Conservation (phyloP, 208 protist genomes). For the Endotrypanum monterogeii region DNA sequence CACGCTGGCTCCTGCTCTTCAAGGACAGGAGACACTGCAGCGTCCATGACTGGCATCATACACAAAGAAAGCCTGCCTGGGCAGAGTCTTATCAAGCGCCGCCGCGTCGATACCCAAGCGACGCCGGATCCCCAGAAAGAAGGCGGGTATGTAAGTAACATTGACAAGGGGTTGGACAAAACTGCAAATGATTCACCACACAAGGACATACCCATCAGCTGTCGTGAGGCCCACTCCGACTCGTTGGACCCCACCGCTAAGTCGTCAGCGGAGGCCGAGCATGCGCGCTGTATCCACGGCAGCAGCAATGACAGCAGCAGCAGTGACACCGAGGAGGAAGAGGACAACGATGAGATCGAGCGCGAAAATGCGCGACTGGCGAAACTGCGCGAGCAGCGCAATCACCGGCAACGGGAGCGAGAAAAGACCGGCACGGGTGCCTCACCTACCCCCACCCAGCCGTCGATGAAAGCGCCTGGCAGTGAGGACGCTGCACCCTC, state of each 20-base stretch:
- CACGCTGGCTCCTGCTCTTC: neutral
- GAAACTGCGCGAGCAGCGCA: slow-evolving; percentile 39
- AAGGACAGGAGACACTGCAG: neutral
- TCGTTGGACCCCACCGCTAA: neutral
- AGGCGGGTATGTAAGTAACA: neutral
- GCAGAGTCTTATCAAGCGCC: slow-evolving; percentile 63
- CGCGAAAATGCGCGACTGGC: slow-evolving; percentile 53
- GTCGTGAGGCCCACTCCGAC: neutral
- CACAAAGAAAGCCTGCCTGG: slow-evolving; percentile 73
- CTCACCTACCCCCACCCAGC: neutral
- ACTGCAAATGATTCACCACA: neutral
- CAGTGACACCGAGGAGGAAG: slow-evolving; percentile 38
- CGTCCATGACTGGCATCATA: slow-evolving; percentile 33
- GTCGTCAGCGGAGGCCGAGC: neutral
- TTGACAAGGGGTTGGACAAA: neutral
- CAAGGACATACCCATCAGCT: neutral
- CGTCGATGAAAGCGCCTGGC: neutral
- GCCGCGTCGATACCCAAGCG: slow-evolving; percentile 32
- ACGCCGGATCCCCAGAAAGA: neutral
- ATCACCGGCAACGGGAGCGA: slow-evolving; percentile 20
- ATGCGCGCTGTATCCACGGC: neutral
- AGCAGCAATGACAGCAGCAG: slow-evolving; percentile 27
- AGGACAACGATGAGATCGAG: slow-evolving; percentile 52
- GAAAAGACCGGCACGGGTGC: neutral
- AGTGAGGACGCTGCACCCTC: neutral